Percentiles rank a stretch among this genome's conserved stretches.
Conservation (phyloP, 1,284 basidiomycete genomes). For the Vanrija sp. region DNA sequence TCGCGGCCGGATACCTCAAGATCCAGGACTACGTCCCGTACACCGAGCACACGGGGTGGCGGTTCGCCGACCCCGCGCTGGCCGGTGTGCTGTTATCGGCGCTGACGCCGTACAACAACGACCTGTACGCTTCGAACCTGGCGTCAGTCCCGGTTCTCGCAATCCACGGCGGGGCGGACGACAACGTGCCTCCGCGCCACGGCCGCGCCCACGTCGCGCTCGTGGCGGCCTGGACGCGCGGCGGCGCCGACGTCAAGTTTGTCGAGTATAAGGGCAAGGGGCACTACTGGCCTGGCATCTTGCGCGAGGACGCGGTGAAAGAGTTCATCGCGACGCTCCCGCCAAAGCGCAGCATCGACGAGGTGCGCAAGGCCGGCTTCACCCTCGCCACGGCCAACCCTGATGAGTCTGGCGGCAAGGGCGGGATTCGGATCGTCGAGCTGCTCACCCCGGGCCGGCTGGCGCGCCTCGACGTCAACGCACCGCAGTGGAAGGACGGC, state of each 20-base stretch:
- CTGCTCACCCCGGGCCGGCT: conserved; percentile 43
- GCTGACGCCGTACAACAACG: conserved; percentile 77
- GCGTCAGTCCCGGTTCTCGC: conserved; percentile 63
- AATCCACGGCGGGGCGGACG: conserved; percentile 64
- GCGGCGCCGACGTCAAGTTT: conserved; percentile 11
- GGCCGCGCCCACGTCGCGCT: conserved; percentile 28
- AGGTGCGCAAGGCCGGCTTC: conserved; percentile 31
- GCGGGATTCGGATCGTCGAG: conserved; percentile 46
- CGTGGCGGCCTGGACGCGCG: conserved; percentile 25
- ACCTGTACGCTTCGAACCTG: conserved; percentile 73
- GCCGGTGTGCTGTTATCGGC: conserved; percentile 66
- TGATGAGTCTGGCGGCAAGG: conserved; percentile 44
- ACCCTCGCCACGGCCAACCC: conserved; percentile 49
- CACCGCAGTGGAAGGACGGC: conserved; percentile 27
- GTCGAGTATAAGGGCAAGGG: conserved; percentile 40
- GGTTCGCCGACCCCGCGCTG: conserved; percentile 62
- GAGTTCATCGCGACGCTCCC: conserved; percentile 30
- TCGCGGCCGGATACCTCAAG: conserved; percentile 74
- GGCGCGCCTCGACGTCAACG: conserved; percentile 40
- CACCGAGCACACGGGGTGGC: conserved; percentile 47
- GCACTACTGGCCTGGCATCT: conserved; percentile 49
- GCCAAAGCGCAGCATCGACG: conserved; percentile 14
- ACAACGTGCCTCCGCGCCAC: conserved; percentile 45
- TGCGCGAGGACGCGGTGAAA: conserved; percentile 36
- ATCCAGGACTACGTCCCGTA: conserved; percentile 78